Evolutionary conservation across 345 rosid species (phyloP).

Genomic region (Abelmoschus esculentus): DNA sequence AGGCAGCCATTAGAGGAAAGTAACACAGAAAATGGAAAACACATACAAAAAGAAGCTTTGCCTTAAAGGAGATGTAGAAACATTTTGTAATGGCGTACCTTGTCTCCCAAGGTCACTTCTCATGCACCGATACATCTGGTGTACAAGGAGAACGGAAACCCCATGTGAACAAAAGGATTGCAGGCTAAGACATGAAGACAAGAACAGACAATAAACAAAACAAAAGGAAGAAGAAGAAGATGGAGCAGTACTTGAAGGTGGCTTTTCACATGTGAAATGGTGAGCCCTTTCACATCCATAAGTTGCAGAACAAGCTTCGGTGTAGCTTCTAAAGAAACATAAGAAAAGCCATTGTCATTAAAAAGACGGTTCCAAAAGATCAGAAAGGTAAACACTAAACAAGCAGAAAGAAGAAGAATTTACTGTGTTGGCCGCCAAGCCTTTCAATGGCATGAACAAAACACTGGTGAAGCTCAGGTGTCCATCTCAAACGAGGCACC

Average conservation of each 20-base stretch:
- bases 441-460: conserved; percentile 82
- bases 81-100: conserved; percentile 26
- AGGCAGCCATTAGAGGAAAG: conserved; percentile 37
- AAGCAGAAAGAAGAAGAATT: not conserved
- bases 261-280: conserved; percentile 97
- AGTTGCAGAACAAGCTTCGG: conserved; percentile 95
- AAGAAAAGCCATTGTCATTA: not conserved
- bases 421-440: conserved; percentile 89
- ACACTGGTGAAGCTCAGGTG: conserved; percentile 90
- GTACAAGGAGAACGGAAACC: not conserved
- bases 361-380: not conserved
- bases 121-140: conserved; percentile 94
- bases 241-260: conserved; percentile 68
- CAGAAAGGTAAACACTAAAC: not conserved
- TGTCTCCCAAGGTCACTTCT: conserved; percentile 55
- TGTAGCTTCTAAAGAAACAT: conserved; percentile 59
- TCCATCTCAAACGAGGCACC: conserved; percentile 90
- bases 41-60: not conserved
- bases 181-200: not conserved
- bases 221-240: not conserved
- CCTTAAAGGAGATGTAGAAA: no score
- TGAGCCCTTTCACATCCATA: conserved; percentile 97
- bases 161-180: not conserved
- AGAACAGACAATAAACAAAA: no score
- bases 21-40: not conserved